Conservation (phyloP, 2,329 filamentous ascomycete genomes). For the Simplicillium aogashimaense region DNA sequence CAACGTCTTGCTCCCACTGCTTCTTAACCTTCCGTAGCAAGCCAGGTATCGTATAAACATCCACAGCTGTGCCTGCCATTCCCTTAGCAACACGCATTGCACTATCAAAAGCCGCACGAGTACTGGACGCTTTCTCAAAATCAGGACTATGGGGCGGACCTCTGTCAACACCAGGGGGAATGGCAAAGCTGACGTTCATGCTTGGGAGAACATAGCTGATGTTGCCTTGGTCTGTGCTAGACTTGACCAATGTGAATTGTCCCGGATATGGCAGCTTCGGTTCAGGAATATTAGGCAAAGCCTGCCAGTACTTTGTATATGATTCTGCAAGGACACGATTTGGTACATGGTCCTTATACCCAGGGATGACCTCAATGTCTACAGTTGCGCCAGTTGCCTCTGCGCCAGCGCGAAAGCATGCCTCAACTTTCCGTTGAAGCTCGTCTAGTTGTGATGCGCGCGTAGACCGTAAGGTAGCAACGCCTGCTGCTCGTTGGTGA, state of each 20-base stretch:
- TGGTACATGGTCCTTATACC: constrained; percentile 45
- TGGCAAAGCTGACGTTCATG: constrained; percentile 41
- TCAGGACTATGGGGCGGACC: constrained; percentile 13
- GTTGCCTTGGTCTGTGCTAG: constrained; percentile 50
- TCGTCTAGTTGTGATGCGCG: constrained; percentile 21
- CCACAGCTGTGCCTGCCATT: constrained; percentile 13
- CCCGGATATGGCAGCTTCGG: constrained; percentile 19
- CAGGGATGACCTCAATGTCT: constrained; percentile 23
- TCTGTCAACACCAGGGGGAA: constrained; percentile 23
- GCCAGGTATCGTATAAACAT: constrained; percentile 11
- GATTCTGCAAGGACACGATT: constrained; percentile 35
- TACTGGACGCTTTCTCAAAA: constrained; percentile 13
- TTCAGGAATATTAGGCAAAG: constrained; percentile 18
- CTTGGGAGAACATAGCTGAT: constrained; percentile 47
- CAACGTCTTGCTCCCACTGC: constrained; percentile 14
- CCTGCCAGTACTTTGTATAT: constrained; percentile 34
- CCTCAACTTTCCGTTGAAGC: constrained; percentile 29
- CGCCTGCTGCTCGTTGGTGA: constrained; percentile 34
- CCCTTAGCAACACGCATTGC: constrained; percentile 13
- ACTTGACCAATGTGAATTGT: constrained; percentile 35
- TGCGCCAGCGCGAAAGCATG: constrained; percentile 29
- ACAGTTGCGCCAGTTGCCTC: constrained; percentile 35
- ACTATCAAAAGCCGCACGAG: constrained; percentile 10
- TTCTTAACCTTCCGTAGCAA: constrained; percentile 11
- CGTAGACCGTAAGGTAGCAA: constrained; percentile 17